Evolutionary conservation across 805 yeast species (phyloP).

Genomic region (Lipomyces orientalis): DNA sequence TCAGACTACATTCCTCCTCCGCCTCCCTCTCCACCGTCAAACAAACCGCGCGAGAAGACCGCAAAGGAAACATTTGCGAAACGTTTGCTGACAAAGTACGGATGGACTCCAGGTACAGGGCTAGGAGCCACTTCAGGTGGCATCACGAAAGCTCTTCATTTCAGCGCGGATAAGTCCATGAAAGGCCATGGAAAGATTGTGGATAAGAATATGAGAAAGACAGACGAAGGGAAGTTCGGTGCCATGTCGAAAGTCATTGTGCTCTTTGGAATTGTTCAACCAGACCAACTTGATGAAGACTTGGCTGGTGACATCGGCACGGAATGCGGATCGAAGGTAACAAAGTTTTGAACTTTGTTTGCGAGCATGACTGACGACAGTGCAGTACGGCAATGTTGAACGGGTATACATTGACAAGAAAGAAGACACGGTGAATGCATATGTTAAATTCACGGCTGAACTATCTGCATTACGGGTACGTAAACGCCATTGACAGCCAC

Average conservation of each 20-base stretch:
- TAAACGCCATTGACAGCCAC: background rate
- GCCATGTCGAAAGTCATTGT: slow-evolving; percentile 28
- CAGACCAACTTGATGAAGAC: slow-evolving; percentile 29
- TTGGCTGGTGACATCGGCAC: slow-evolving; percentile 34
- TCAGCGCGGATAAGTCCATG: slow-evolving; percentile 31
- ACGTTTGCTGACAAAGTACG: slow-evolving; percentile 32
- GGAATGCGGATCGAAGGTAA: slow-evolving; percentile 33
- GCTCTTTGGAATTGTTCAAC: slow-evolving; percentile 18
- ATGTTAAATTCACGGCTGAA: slow-evolving; percentile 32
- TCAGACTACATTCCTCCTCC: background rate
- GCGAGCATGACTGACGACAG: background rate
- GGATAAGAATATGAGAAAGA: slow-evolving; percentile 40
- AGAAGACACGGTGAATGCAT: slow-evolving; percentile 15
- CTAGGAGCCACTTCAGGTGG: slow-evolving; percentile 33
- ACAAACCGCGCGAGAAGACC: slow-evolving; percentile 1
- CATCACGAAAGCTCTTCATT: slow-evolving; percentile 32
- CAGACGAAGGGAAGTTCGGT: slow-evolving; percentile 26
- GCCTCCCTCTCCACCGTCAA: background rate
- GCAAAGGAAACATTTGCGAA: slow-evolving; percentile 34
- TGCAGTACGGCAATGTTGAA: slow-evolving; percentile 34
- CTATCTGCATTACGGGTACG: slow-evolving; percentile 34
- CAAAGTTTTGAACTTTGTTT: background rate
- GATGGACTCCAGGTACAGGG: slow-evolving; percentile 39
- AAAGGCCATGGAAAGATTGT: slow-evolving; percentile 36
- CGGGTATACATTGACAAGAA: slow-evolving; percentile 29